A percentile compares a stretch with the other conserved stretches of the same genome.
Evolutionary conservation across 2,329 filamentous ascomycete species (phyloP).

Genomic region (Pseudogymnoascus sp.): DNA sequence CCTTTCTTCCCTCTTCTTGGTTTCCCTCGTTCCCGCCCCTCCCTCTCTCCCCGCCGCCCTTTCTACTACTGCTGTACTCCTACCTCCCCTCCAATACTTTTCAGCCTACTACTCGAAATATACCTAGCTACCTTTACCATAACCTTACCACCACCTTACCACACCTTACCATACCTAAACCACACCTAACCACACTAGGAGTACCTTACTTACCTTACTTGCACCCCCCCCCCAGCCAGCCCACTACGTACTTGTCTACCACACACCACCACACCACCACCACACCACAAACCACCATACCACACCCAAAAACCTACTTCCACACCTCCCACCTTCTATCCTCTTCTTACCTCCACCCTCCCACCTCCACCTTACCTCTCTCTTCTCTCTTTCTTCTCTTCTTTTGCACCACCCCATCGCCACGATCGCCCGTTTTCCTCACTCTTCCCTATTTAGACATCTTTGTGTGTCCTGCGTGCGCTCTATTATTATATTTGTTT

Average conservation of each 20-base stretch:
- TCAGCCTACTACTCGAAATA: no score
- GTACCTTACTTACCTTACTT: background rate
- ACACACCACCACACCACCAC: background rate
- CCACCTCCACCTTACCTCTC: background rate
- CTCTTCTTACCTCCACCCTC: background rate
- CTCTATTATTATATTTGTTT: background rate
- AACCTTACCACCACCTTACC: no score
- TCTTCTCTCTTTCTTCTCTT: background rate
- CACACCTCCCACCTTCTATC: background rate
- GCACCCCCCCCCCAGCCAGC: background rate
- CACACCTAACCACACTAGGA: background rate
- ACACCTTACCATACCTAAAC: background rate
- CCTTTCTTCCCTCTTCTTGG: background rate
- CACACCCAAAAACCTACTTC: background rate
- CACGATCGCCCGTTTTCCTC: background rate
- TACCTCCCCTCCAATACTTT: background rate
- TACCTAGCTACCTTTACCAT: no score
- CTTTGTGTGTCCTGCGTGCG: background rate
- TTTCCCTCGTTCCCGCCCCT: background rate
- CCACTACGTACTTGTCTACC: background rate
- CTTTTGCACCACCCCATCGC: background rate
- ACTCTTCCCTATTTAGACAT: background rate
- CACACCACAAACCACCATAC: background rate
- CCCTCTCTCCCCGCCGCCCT: background rate
- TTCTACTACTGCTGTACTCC: background rate